These are phyloP conservation scores for Helianthus annuus DNA, from an alignment of 129 eudicot species.

Conservation along the genomic window DNA sequence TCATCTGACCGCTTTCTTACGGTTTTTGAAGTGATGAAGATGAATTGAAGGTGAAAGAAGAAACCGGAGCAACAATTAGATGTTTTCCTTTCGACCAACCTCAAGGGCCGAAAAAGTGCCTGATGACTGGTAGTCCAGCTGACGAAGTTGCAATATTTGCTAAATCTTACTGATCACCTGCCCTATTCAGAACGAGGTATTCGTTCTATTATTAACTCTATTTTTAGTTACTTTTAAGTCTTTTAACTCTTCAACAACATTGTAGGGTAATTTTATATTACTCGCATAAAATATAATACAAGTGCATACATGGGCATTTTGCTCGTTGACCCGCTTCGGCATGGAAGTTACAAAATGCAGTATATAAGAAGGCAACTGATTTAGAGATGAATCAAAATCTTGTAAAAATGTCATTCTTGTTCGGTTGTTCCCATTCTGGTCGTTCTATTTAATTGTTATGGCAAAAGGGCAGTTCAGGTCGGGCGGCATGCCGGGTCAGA, in stretches of 20 bases:
- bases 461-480: no score
- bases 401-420: background rate
- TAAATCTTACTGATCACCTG: slow-evolving; percentile 62
- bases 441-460: background rate
- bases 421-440: background rate
- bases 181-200: slow-evolving; percentile 23
- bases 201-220: slow-evolving; percentile 2
- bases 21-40: slow-evolving; percentile 53
- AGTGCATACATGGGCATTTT: background rate
- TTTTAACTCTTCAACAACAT: slow-evolving; percentile 2
- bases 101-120: slow-evolving; percentile 57
- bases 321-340: background rate
- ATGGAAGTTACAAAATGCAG: background rate
- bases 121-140: slow-evolving; percentile 78
- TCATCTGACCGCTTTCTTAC: background rate
- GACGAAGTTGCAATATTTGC: slow-evolving; percentile 95
- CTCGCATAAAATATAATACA: background rate
- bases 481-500: no score
- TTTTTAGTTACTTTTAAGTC: background rate
- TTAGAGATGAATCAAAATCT: background rate
- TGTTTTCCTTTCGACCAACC: slow-evolving; percentile 95
- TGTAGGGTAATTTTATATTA: background rate
- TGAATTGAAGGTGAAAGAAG: slow-evolving; percentile 82
- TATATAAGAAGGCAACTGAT: background rate
- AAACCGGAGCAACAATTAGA: slow-evolving; percentile 86